Evolutionary conservation across 306 rosid genomes (phyloP).

Genomic region (barrel medic (Medicago truncatula)): MtrunA17r5.0-ANR NC_053045.1:34020501-34021000

Average conservation of each 20-base stretch:
- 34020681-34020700: constrained; percentile 52
- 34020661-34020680: constrained; percentile 69
- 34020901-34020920: not conserved
- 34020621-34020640: constrained; percentile 67
- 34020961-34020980: not conserved
- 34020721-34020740: constrained; percentile 50
- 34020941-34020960: not conserved
- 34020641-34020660: constrained; percentile 62
- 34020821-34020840: not conserved
- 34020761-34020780: constrained; percentile 32
- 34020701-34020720: constrained; percentile 56
- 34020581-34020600: constrained; percentile 78
- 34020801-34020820: constrained; percentile 18
- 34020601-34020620: constrained; percentile 83
- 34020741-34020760: constrained; percentile 42
- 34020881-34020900: constrained; percentile 11
- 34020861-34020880: constrained; percentile 1
- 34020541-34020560: constrained; percentile 76
- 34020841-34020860: constrained; percentile 10
- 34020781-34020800: constrained; percentile 25
- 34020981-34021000: not conserved
- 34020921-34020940: constrained; percentile 29
- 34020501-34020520: constrained; percentile 78
- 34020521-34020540: constrained; percentile 50
- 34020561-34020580: constrained; percentile 91